These are phyloP conservation scores for Agrocybe pediades DNA, from an alignment of 768 basidiomycete genomes.

Conservation along the genomic window DNA sequence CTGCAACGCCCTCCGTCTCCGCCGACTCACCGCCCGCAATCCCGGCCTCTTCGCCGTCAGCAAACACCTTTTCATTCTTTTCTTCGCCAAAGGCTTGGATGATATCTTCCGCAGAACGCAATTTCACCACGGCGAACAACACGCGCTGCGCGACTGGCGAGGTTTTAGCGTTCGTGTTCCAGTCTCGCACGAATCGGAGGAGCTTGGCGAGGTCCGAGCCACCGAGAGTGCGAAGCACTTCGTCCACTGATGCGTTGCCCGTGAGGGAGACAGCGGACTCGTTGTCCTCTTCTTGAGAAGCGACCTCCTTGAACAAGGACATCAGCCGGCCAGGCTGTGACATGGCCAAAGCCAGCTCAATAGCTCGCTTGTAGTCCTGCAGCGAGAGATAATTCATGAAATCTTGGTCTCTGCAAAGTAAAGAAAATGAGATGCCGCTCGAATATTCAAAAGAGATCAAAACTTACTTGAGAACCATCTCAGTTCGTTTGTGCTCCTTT, in stretches of 20 bases:
- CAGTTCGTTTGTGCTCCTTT: constrained; percentile 70
- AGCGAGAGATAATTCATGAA: constrained; percentile 87
- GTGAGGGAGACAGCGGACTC: constrained; percentile 46
- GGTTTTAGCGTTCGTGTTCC: constrained; percentile 95
- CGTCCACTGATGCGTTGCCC: constrained; percentile 75
- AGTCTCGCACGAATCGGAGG: constrained; percentile 80
- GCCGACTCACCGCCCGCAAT: too few relatives aligned
- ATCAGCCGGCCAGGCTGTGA: constrained; percentile 89
- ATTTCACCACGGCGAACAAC: constrained; percentile 78
- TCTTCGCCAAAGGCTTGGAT: constrained; percentile 61
- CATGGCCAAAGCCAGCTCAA: constrained; percentile 90
- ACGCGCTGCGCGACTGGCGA: constrained; percentile 84
- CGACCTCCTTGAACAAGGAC: constrained; percentile 73
- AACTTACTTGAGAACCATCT: constrained; percentile 79
- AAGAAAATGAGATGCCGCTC: background rate
- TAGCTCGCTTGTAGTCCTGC: constrained; percentile 89
- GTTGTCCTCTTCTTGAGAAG: constrained; percentile 28
- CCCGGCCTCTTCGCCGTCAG: constrained; percentile 19
- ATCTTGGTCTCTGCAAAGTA: constrained; percentile 83
- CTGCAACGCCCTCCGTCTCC: constrained; percentile 6
- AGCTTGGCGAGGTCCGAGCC: constrained; percentile 79
- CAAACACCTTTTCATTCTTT: constrained; percentile 32
- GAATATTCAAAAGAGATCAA: background rate
- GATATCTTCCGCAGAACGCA: constrained; percentile 75
- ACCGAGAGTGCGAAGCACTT: constrained; percentile 73